Base-by-base conservation (phyloP, 352 stramenopile genomes). In the Pelagophyceae sp. region DNA sequence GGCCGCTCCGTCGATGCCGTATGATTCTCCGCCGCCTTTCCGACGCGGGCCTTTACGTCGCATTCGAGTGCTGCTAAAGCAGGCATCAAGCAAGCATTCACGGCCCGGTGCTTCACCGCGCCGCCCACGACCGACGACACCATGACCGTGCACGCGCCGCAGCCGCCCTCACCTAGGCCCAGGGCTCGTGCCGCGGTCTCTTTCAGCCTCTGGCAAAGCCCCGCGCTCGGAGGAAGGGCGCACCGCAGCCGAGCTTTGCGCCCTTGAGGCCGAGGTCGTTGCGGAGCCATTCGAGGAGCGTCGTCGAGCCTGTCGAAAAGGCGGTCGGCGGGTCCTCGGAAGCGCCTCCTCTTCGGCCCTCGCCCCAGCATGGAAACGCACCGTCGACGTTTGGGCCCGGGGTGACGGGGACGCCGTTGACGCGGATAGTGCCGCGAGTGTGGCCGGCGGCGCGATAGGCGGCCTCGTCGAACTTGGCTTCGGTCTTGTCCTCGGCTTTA, bases 81-180 rank as follows among this genome's bases (percentile, higher is more conserved):
- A 1, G 90, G 90, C 33, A 87, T 84, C 71, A 96, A 83, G 78
- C 91, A 96, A 27, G 90, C 87, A 76, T 96, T 96, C 32, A 95
- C 89, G 0, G 90, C 89, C 50, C 87, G 76, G 69, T 94, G 89
- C 84, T 32, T 80, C 63, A 83, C 79, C 40, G 74, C 80, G 40
- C 58, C 27, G 25, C 76, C 81, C 45, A 95, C 86, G 84, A 93
- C 93, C 63, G 85, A 80, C 25, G 80, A 84, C 45, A 96, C 86
- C 84, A 93, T 93, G 72, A 96, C 89, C 2, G 90, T 96, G 80
- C 91, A 96, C 5, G 91, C 91, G 61, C 91, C 91, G 76, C 91
- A 96, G n/a, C 91, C 91, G 37, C 91, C 91, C 77, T 96, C 91
- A 0, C 90, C 90, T 61, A 91, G 96, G 75, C 89, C 89, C n/a